Evolutionary conservation across 2,329 filamentous ascomycete genomes (phyloP), one percentile per base, ranked within the genome.

Genomic region (Bipolaris bicolor): DNA sequence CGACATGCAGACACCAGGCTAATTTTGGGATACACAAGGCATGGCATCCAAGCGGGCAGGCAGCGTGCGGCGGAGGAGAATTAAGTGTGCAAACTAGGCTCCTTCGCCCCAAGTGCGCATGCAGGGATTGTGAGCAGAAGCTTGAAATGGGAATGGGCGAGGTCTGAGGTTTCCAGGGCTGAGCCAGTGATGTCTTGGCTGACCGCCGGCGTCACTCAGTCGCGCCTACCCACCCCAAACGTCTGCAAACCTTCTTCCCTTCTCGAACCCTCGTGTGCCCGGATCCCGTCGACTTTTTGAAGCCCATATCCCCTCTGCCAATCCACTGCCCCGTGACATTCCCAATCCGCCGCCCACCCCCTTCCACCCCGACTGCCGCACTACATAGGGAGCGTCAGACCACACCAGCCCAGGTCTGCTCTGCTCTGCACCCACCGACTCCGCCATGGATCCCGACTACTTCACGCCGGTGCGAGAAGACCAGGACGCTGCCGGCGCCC

Each of bases 361-460:
- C 52, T 16, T n/a, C 53, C 47, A 48, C 29, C 44, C 40, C 50
- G 52, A 57, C 45, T 51, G 51, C 58, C 45, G 40, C 40, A 41
- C 52, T 56, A 46, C 49, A 37, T 57, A 61, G 45, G 57, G 49
- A 57, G 37, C 54, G 45, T 48, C 57, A 51, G 41, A 46, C 49
- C 18, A 40, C 52, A 48, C 54, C n/a, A 10, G 13, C 39, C 49
- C 31, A 58, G 59, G 49, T 55, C 61, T 41, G 54, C 57, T 5
- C 33, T 36, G 24, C 39, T 26, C 26, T 26, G 26, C 26, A 31
- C n/a, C n/a, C n/a, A 50, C 58, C 65, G 44, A 33, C 39, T 39
- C 53, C 47, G 51, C 49, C 66, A 73, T 74, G 72, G 69, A 73
- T 48, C 69, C 72, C 55, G 69, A 71, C 65, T 74, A 74, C 67